These are phyloP conservation scores for Fusarium oligoseptatum DNA, from an alignment of 2,329 filamentous ascomycete species.

Conservation along the genomic window DNA sequence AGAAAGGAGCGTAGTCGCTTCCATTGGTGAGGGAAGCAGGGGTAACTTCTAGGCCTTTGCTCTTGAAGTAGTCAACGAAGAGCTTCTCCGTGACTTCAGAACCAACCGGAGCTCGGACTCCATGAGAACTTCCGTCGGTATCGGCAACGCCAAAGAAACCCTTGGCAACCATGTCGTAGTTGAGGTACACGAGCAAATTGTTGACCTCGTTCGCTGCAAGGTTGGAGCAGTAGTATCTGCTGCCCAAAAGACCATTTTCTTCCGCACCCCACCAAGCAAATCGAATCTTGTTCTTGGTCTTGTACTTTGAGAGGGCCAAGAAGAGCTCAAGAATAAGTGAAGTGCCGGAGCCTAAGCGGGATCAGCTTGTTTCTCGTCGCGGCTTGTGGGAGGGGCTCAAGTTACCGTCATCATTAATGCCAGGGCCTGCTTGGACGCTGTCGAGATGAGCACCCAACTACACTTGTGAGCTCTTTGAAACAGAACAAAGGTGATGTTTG, in stretches of 20 bases:
- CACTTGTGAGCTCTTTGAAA: not conserved
- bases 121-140: conserved; percentile 42
- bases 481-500: not conserved
- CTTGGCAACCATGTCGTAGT: conserved; percentile 43
- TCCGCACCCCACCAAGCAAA: conserved; percentile 43
- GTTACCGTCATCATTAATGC: conserved; percentile 39
- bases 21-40: conserved; percentile 53
- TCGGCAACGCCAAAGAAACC: conserved; percentile 42
- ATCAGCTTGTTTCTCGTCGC: not conserved
- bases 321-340: conserved; percentile 38
- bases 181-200: conserved; percentile 38
- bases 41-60: conserved; percentile 43
- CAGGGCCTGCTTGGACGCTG: conserved; percentile 37
- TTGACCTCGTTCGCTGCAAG: conserved; percentile 32
- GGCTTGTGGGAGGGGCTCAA: too few relatives aligned
- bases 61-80: conserved; percentile 45
- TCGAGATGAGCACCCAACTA: conserved; percentile 35
- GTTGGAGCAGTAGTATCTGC: conserved; percentile 35
- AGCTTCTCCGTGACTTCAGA: conserved; percentile 46
- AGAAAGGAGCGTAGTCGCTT: conserved; percentile 42
- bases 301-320: conserved; percentile 38
- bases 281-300: conserved; percentile 44
- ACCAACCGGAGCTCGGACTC: conserved; percentile 44
- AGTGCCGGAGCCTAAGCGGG: conserved; percentile 20
- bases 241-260: conserved; percentile 38